phyloP scores from a whole-genome alignment of 225 moss, liverwort and hornwort genomes.

The Anthoceros angustus region DNA sequence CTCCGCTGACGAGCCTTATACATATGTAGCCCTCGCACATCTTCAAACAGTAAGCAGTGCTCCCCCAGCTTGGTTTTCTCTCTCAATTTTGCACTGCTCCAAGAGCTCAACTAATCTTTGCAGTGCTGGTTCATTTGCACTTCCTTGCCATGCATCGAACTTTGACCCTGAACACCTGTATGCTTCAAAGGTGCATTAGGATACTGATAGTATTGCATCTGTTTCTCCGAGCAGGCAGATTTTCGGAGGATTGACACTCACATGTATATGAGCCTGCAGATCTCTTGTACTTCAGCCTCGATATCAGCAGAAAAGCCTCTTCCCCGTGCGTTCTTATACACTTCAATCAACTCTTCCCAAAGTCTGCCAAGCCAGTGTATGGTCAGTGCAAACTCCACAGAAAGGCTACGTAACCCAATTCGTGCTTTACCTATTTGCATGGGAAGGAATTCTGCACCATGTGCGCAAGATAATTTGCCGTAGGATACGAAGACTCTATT shows the following conservation, averaged over 20 bases:
- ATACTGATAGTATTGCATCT: too few species aligned
- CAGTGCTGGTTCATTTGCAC: too few species aligned
- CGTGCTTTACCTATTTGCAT: constrained; percentile 41
- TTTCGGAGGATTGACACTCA: background rate
- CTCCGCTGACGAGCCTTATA: too few species aligned
- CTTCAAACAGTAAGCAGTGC: too few species aligned
- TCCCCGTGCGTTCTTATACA: background rate
- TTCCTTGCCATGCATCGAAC: too few species aligned
- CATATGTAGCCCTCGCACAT: too few species aligned
- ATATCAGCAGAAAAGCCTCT: background rate
- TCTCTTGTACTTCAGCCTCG: background rate
- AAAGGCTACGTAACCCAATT: background rate
- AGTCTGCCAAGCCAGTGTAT: background rate
- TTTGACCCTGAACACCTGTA: too few species aligned
- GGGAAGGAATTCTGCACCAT: constrained; percentile 81
- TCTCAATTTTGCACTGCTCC: too few species aligned
- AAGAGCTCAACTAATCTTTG: too few species aligned
- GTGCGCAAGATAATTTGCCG: constrained; percentile 43
- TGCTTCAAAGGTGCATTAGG: too few species aligned
- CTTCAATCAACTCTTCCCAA: background rate
- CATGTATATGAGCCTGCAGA: background rate
- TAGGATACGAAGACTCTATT: constrained; percentile 52
- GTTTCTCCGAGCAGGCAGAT: background rate
- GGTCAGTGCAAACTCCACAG: background rate
- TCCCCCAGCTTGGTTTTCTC: too few species aligned